Conservation (phyloP, 208 protist species). For the Borovskyia barvae region DNA sequence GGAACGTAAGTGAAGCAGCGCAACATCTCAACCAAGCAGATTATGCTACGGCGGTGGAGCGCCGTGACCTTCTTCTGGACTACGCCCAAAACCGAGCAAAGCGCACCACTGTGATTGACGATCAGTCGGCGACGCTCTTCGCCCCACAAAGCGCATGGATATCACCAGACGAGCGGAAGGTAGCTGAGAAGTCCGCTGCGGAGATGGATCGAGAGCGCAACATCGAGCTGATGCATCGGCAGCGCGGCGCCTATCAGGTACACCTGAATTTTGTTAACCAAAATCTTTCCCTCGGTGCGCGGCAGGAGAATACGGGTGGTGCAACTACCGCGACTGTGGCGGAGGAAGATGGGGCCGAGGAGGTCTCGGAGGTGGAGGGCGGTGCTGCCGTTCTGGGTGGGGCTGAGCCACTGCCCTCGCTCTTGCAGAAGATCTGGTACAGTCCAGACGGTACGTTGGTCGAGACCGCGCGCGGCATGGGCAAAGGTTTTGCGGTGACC, state of each 20-base stretch:
- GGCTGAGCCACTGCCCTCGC: conserved; percentile 57
- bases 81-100: conserved; percentile 72
- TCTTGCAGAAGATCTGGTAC: conserved; percentile 86
- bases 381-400: conserved; percentile 26
- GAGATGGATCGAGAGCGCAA: conserved; percentile 44
- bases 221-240: conserved; percentile 63
- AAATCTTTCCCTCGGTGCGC: conserved; percentile 58
- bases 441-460: conserved; percentile 53
- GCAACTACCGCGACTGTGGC: background rate
- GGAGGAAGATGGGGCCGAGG: background rate
- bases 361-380: conserved; percentile 1
- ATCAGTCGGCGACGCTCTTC: conserved; percentile 76
- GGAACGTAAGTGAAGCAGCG: conserved; percentile 70
- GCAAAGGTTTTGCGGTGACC: too few relatives aligned
- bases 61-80: conserved; percentile 72
- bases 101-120: conserved; percentile 85
- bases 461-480: conserved; percentile 5
- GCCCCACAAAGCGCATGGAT: conserved; percentile 80
- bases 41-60: conserved; percentile 69
- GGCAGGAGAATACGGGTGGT: conserved; percentile 22
- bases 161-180: conserved; percentile 51
- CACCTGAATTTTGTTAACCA: conserved; percentile 83
- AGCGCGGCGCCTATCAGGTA: conserved; percentile 60
- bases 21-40: conserved; percentile 44
- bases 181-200: conserved; percentile 46